Evolutionary conservation across 148 eudicot species (phyloP).

Genomic region (Chenopodium formosanum): DNA sequence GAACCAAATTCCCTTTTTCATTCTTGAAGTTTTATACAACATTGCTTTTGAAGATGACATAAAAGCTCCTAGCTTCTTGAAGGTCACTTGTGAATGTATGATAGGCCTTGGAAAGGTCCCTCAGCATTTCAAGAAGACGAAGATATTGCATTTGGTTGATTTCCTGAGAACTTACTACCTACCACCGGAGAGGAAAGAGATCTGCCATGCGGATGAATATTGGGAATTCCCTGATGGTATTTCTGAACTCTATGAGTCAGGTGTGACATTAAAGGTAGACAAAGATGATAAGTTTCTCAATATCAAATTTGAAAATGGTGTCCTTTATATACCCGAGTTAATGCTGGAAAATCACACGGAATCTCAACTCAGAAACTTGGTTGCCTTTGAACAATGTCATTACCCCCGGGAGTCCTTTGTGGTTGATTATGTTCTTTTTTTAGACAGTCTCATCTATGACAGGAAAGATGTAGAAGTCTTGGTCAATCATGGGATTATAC

Average conservation of each 20-base stretch:
- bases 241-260: conserved; percentile 34
- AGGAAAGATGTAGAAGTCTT: conserved; percentile 33
- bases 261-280: conserved; percentile 31
- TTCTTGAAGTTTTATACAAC: conserved; percentile 34
- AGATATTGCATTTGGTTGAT: conserved; percentile 32
- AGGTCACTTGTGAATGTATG: conserved; percentile 32
- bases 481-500: conserved; percentile 33
- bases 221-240: conserved; percentile 43
- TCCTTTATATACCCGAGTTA: conserved; percentile 29
- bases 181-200: conserved; percentile 30
- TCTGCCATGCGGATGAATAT: conserved; percentile 6
- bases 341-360: conserved; percentile 32
- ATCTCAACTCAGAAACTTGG: conserved; percentile 36
- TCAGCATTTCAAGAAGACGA: conserved; percentile 25
- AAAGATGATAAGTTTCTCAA: conserved; percentile 30
- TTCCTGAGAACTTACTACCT: conserved; percentile 36
- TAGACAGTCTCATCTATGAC: conserved; percentile 34
- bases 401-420: conserved; percentile 39
- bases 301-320: conserved; percentile 32
- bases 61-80: conserved; percentile 20
- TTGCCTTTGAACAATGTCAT: conserved; percentile 40
- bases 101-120: conserved; percentile 26
- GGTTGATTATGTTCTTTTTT: conserved; percentile 33
- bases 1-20: conserved; percentile 34
- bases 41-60: conserved; percentile 30